Percentiles rank a stretch among this genome's conserved stretches.
Conservation (phyloP, 208 protist genomes). For the Herpetomonas tarakana region DNA sequence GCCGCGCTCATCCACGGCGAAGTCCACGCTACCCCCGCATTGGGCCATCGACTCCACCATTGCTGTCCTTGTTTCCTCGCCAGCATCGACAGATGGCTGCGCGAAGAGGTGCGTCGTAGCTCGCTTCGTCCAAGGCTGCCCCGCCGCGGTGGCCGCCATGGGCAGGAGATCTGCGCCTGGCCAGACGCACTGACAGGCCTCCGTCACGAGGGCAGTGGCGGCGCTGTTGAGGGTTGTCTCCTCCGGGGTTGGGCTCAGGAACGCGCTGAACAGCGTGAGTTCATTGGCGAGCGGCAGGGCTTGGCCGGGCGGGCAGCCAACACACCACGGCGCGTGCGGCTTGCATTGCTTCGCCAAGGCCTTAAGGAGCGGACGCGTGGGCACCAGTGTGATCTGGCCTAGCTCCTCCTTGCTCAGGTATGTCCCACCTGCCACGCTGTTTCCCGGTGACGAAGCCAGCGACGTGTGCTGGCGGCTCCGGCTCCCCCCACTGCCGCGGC, state of each 20-base stretch:
- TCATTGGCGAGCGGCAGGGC: conserved; percentile 16
- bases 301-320: conserved; percentile 15
- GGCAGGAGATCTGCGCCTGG: conserved; percentile 19
- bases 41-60: conserved; percentile 7
- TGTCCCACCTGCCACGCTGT: not conserved
- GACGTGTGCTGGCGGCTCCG: not conserved
- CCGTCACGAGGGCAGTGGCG: conserved; percentile 13
- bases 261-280: conserved; percentile 25
- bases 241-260: conserved; percentile 18
- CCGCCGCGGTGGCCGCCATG: conserved; percentile 30
- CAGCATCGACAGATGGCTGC: conserved; percentile 13
- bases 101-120: conserved; percentile 35
- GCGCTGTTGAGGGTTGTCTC: conserved; percentile 12
- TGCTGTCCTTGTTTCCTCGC: conserved; percentile 2
- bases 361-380: conserved; percentile 32
- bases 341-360: conserved; percentile 29
- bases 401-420: not conserved
- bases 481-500: not conserved
- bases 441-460: not conserved
- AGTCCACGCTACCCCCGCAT: conserved; percentile 22
- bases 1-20: conserved; percentile 29
- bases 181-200: conserved; percentile 24
- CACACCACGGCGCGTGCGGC: conserved; percentile 41
- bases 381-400: conserved; percentile 18
- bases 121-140: conserved; percentile 25